Evolutionary conservation across 2,329 filamentous ascomycete genomes (phyloP).

Genomic region (Sordariomycetes sp.): DNA sequence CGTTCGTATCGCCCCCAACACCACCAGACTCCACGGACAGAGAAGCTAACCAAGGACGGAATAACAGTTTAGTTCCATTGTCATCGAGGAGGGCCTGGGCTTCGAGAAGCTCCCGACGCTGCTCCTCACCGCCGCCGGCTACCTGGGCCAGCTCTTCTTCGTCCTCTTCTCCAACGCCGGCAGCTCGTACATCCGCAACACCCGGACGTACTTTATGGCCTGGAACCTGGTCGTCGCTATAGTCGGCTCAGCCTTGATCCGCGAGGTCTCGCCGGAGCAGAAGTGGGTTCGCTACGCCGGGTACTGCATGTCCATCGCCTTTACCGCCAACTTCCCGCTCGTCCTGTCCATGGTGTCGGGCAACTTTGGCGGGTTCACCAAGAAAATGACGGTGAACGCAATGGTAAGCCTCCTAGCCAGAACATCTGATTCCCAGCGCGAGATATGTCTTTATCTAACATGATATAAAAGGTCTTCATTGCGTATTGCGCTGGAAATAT

Average conservation of each 20-base stretch:
- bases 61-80: conserved; percentile 15
- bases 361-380: conserved; percentile 53
- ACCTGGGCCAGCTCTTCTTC: conserved; percentile 12
- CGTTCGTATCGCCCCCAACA: conserved; percentile 9
- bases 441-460: neutral
- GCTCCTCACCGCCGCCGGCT: conserved; percentile 8
- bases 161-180: conserved; percentile 12
- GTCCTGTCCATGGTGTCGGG: conserved; percentile 44
- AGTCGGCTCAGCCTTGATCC: conserved; percentile 14
- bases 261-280: conserved; percentile 8
- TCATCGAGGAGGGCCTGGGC: conserved; percentile 12
- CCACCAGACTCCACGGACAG: conserved; percentile 4
- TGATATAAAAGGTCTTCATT: neutral
- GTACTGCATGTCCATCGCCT: conserved; percentile 41
- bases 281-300: conserved; percentile 15
- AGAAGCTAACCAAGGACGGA: conserved; percentile 7
- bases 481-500: conserved; percentile 44
- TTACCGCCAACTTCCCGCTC: conserved; percentile 30
- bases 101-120: conserved; percentile 9
- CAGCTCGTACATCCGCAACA: conserved; percentile 13
- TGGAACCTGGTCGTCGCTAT: conserved; percentile 11
- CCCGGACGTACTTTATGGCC: conserved; percentile 15
- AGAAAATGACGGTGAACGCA: conserved; percentile 48
- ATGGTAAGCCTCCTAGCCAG: conserved; percentile 23
- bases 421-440: neutral